Evolutionary conservation across 495 filamentous ascomycete genomes (phyloP).

Genomic region (Hypoxylon trugodes): DNA sequence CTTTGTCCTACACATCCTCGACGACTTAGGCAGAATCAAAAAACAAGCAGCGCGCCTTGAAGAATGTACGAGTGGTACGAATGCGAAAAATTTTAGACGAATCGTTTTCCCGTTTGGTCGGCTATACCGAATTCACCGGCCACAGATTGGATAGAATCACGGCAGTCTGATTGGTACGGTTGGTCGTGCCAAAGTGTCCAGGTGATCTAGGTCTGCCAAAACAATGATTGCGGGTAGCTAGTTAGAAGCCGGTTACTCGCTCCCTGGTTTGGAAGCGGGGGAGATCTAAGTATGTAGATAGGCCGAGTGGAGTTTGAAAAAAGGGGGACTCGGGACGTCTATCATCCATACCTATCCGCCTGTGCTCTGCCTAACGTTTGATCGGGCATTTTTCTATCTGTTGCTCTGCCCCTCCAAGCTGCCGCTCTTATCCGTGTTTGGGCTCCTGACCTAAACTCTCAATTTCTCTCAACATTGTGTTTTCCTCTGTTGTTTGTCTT

Average conservation of each 20-base stretch:
- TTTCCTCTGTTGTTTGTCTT: slow-evolving; percentile 1
- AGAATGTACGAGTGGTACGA: slow-evolving; percentile 11
- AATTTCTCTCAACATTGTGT: slow-evolving; percentile 1
- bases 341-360: slow-evolving; percentile 18
- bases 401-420: slow-evolving; percentile 7
- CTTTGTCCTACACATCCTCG: slow-evolving; percentile 23
- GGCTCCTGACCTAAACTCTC: slow-evolving; percentile 19
- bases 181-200: slow-evolving; percentile 19
- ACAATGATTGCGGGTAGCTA: slow-evolving; percentile 8
- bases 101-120: slow-evolving; percentile 8
- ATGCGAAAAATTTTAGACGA: slow-evolving; percentile 4
- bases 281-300: too few species aligned
- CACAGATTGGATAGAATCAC: not conserved
- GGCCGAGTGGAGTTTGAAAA: slow-evolving; percentile 14
- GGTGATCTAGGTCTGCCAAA: slow-evolving; percentile 20
- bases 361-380: slow-evolving; percentile 13
- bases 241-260: not conserved
- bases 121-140: slow-evolving; percentile 31
- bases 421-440: slow-evolving; percentile 28
- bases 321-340: slow-evolving; percentile 19
- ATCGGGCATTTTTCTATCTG: not conserved
- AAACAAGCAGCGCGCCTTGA: slow-evolving; percentile 1
- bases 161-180: slow-evolving; percentile 25
- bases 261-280: slow-evolving; percentile 17
- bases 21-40: slow-evolving; percentile 38